phyloP scores from a whole-genome alignment of 1,284 basidiomycete genomes.

The Ceratobasidium sp. region DNA sequence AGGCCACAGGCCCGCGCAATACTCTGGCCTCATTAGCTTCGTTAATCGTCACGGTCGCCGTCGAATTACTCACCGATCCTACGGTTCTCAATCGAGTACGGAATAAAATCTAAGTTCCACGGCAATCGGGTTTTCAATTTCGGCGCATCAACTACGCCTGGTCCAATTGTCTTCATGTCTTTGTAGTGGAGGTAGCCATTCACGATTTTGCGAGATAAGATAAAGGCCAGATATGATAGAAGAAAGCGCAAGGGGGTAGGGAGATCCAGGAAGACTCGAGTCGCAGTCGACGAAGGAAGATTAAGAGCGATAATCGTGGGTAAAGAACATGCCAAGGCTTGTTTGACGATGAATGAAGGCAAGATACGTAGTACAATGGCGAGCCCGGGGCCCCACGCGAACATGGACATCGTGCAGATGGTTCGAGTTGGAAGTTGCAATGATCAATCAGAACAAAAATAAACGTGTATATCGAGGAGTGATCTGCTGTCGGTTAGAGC shows the following conservation, averaged over 20 bases:
- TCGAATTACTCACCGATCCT: conserved; percentile 3
- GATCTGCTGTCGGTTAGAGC: neutral
- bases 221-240: neutral
- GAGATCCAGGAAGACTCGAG: conserved; percentile 13
- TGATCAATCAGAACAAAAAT: no score
- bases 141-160: conserved; percentile 27
- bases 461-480: neutral
- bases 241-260: neutral
- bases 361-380: neutral
- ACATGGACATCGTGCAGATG: neutral
- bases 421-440: neutral
- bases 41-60: neutral
- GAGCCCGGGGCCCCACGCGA: conserved; percentile 35
- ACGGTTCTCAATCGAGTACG: neutral
- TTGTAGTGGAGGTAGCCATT: neutral
- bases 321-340: neutral
- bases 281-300: neutral
- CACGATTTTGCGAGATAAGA: neutral
- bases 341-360: conserved; percentile 14
- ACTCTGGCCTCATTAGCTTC: neutral
- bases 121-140: conserved; percentile 11
- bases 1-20: conserved; percentile 5
- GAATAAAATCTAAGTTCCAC: conserved; percentile 25
- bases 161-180: conserved; percentile 37
- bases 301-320: conserved; percentile 9